phyloP scores from a whole-genome alignment of 306 rosid species.

The Cercis canadensis region DNA sequence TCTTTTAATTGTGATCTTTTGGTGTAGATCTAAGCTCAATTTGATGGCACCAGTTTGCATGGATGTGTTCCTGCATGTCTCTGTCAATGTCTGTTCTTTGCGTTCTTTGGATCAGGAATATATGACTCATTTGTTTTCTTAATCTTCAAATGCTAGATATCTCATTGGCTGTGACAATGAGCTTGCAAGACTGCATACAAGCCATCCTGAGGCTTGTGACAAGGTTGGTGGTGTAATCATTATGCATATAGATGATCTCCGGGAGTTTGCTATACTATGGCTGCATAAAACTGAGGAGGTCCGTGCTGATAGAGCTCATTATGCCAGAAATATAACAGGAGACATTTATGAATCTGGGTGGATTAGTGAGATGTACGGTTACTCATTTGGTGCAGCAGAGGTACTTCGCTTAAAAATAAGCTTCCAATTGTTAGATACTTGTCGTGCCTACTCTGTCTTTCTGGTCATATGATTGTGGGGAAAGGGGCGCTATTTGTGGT shows the following conservation, averaged over 20 bases:
- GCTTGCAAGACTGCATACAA: slow-evolving; percentile 88
- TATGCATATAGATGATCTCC: slow-evolving; percentile 96
- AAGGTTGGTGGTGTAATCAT: slow-evolving; percentile 98
- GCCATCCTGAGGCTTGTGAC: slow-evolving; percentile 97
- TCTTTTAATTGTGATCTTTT: slow-evolving; percentile 27
- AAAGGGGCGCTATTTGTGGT: too few species aligned
- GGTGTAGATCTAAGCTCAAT: slow-evolving; percentile 10
- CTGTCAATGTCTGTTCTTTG: neutral
- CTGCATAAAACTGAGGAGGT: slow-evolving; percentile 97
- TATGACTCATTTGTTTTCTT: slow-evolving; percentile 20
- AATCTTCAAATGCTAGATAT: slow-evolving; percentile 60
- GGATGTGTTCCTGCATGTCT: slow-evolving; percentile 11
- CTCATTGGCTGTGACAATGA: slow-evolving; percentile 96
- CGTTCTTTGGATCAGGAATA: slow-evolving; percentile 12
- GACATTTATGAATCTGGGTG: slow-evolving; percentile 92
- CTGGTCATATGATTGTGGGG: slow-evolving; percentile 6
- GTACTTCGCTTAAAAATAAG: slow-evolving; percentile 47
- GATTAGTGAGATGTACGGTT: slow-evolving; percentile 99
- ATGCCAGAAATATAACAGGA: slow-evolving; percentile 92
- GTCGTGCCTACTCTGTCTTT: slow-evolving; percentile 11
- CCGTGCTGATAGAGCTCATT: slow-evolving; percentile 95
- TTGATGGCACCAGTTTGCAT: neutral
- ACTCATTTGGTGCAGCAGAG: slow-evolving; percentile 99
- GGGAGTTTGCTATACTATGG: slow-evolving; percentile 86
- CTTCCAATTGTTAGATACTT: slow-evolving; percentile 11